Conservation (phyloP, 139 green algal species). For the Micromonas pusilla region DNA sequence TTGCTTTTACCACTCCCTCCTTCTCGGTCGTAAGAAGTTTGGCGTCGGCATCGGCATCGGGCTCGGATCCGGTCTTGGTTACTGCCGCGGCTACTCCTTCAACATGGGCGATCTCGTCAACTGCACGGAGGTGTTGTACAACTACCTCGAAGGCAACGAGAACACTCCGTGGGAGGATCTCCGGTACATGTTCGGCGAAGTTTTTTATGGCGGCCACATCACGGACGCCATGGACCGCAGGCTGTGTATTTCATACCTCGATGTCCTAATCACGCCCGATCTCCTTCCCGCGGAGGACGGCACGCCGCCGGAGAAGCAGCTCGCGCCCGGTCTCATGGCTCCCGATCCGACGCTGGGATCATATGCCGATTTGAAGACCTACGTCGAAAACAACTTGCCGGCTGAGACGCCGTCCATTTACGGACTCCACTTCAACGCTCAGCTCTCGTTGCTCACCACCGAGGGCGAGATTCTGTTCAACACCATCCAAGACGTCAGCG, state of each 20-base stretch:
- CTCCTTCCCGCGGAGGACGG: slow-evolving; percentile 51
- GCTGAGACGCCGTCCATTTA: slow-evolving; percentile 72
- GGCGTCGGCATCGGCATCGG: slow-evolving; percentile 73
- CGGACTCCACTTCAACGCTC: slow-evolving; percentile 78
- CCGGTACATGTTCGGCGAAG: slow-evolving; percentile 80
- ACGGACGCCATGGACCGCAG: slow-evolving; percentile 78
- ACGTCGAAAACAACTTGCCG: slow-evolving; percentile 67
- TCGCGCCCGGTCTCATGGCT: slow-evolving; percentile 69
- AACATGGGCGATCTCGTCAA: slow-evolving; percentile 80
- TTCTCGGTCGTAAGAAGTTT: slow-evolving; percentile 84
- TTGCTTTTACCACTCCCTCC: slow-evolving; percentile 86
- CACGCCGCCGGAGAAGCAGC: slow-evolving; percentile 51
- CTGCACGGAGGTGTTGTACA: slow-evolving; percentile 76
- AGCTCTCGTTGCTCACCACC: slow-evolving; percentile 70
- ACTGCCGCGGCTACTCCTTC: slow-evolving; percentile 81
- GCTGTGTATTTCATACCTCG: slow-evolving; percentile 74
- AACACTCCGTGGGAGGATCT: slow-evolving; percentile 69
- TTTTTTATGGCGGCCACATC: slow-evolving; percentile 85
- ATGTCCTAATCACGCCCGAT: slow-evolving; percentile 66
- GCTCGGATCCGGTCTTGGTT: slow-evolving; percentile 70
- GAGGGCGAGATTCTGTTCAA: slow-evolving; percentile 76
- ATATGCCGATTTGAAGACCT: slow-evolving; percentile 59
- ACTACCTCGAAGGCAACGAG: slow-evolving; percentile 74
- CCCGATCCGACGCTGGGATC: slow-evolving; percentile 55
- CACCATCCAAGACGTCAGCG: slow-evolving; percentile 64